These are phyloP conservation scores for Candida buenavistaensis DNA, from an alignment of 1,139 yeast species.

Conservation along the genomic window DNA sequence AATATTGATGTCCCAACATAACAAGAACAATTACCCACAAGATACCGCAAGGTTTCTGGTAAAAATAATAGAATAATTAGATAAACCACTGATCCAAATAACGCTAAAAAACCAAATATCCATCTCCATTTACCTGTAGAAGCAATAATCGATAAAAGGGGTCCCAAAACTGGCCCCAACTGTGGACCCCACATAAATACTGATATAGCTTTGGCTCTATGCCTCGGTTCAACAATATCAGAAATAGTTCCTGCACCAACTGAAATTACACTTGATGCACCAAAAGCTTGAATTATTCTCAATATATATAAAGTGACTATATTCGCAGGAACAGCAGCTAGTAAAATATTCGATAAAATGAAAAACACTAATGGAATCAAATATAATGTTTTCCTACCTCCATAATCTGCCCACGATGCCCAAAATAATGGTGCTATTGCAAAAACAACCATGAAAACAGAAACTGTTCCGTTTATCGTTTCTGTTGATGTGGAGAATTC, in stretches of 20 bases:
- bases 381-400: conserved; percentile 56
- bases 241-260: conserved; percentile 60
- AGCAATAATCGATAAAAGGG: conserved; percentile 44
- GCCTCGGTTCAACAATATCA: conserved; percentile 47
- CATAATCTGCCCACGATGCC: conserved; percentile 59
- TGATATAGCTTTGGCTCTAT: conserved; percentile 52
- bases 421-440: conserved; percentile 55
- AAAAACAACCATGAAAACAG: conserved; percentile 58
- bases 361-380: conserved; percentile 44
- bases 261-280: conserved; percentile 55
- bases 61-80: conserved; percentile 39
- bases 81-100: conserved; percentile 42
- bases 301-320: conserved; percentile 44
- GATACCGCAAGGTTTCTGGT: conserved; percentile 56
- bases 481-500: conserved; percentile 44
- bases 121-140: conserved; percentile 50
- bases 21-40: conserved; percentile 53
- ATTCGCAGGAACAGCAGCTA: conserved; percentile 50
- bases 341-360: conserved; percentile 45
- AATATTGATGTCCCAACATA: conserved; percentile 17
- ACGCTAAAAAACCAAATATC: conserved; percentile 54
- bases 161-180: conserved; percentile 58
- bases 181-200: conserved; percentile 63
- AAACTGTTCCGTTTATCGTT: conserved; percentile 57
- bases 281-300: conserved; percentile 53